Evolutionary conservation across 345 rosid genomes (phyloP), one percentile per base, ranked within the genome.

Genomic region (Gossypium sturtianum): DNA sequence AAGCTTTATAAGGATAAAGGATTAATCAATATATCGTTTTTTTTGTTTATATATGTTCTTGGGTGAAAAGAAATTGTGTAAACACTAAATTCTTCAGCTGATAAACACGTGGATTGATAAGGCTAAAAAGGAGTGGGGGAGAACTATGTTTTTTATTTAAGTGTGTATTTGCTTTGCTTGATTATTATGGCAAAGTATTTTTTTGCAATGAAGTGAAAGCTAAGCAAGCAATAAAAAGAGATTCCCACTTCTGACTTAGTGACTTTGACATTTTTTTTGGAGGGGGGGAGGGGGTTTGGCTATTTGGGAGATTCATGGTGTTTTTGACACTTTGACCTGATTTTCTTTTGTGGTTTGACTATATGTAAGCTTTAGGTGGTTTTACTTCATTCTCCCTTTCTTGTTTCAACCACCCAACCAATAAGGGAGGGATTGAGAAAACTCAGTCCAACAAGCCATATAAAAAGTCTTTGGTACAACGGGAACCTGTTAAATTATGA

Each of bases 391-490:
- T 69, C 23, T 69, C 7, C 43, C 10, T 56, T 45, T 41, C 51
- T 71, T 12, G 22, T 19, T 71, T 13, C 44, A 62, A 62, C 76
- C 20, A 61, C 34, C 20, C 54, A 22, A 61, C 66, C 15, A 72
- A 72, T 13, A 27, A 45, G 41, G 56, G 17, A 25, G 29, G 3
- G 1, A 0, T 0, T 34, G n/a, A 59, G 60, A 34, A 53, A 64
- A 68, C 10, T 74, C 51, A 57, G 70, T 80, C 74, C 79, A 67
- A 66, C 70, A 76, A 76, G 76, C 77, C 61, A 66, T 66, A 72
- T 59, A 72, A 75, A 72, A 75, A n/a, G 23, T 56, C 7, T 22
- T 58, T 58, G 62, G 25, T 20, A 57, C 25, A 22, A 4, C 3
- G 41, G 7, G 41, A 34, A 34, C 41, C 41, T 34, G 41, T 34